phyloP scores from a whole-genome alignment of 768 basidiomycete species.

The Floccularia luteovirens region DNA sequence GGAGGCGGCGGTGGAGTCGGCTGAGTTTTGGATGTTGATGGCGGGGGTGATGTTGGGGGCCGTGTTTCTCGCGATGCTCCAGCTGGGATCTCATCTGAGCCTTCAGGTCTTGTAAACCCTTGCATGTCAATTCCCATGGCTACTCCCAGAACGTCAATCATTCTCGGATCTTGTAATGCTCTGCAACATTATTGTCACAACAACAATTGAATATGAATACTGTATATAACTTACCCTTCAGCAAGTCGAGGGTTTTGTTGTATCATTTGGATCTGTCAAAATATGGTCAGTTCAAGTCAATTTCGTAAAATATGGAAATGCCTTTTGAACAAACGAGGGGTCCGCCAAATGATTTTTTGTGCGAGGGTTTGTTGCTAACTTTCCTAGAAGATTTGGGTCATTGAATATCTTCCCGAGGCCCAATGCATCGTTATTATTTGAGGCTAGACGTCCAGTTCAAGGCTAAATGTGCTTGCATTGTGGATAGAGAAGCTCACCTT shows the following conservation, averaged over 20 bases:
- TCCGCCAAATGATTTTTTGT: conserved; percentile 82
- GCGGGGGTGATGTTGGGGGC: conserved; percentile 30
- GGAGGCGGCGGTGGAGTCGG: conserved; percentile 28
- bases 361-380: conserved; percentile 82
- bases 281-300: conserved; percentile 5
- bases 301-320: conserved; percentile 10
- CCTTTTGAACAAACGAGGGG: conserved; percentile 72
- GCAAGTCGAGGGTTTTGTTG: conserved; percentile 66
- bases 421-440: conserved; percentile 31
- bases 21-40: conserved; percentile 34
- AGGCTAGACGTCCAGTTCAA: too few relatives aligned
- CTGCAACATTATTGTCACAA: conserved; percentile 18
- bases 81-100: conserved; percentile 72
- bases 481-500: conserved; percentile 18
- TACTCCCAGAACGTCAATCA: conserved; percentile 91
- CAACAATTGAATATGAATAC: background rate
- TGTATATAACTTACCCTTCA: conserved; percentile 32
- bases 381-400: conserved; percentile 77
- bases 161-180: conserved; percentile 74
- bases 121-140: conserved; percentile 92
- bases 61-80: conserved; percentile 34
- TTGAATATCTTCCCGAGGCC: conserved; percentile 73
- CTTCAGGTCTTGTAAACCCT: conserved; percentile 78
- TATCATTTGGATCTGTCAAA: conserved; percentile 50
- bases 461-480: too few relatives aligned